Percentiles rank a stretch among this genome's conserved stretches.
These are phyloP conservation scores for Solanum chaucha DNA, from an alignment of 257 asterid genomes.

Conservation along the genomic window DNA sequence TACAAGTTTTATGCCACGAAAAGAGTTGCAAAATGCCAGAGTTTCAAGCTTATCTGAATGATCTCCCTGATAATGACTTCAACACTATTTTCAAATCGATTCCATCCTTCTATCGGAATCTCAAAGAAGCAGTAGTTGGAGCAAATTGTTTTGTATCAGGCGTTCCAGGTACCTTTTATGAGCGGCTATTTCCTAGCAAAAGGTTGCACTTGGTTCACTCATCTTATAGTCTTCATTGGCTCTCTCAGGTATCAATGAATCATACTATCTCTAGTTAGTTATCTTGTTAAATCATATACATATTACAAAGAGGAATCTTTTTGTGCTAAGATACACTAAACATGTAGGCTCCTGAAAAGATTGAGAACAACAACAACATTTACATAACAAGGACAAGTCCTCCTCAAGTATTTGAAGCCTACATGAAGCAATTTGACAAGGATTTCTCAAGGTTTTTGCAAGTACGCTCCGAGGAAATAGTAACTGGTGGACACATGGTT, in stretches of 20 bases:
- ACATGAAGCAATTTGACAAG: constrained; percentile 11
- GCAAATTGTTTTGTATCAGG: neutral
- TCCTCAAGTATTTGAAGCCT: constrained; percentile 15
- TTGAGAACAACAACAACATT: constrained; percentile 12
- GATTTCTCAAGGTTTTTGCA: constrained; percentile 22
- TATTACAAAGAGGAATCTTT: neutral
- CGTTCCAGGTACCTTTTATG: neutral
- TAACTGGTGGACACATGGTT: constrained; percentile 21
- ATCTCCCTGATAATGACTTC: neutral
- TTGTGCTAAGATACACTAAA: neutral
- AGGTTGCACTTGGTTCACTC: neutral
- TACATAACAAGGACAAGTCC: constrained; percentile 16
- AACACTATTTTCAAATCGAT: neutral
- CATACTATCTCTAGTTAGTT: neutral
- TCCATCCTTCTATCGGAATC: neutral
- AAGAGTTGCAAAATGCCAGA: neutral
- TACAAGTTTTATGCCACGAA: neutral
- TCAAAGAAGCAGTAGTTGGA: neutral
- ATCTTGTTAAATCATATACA: neutral
- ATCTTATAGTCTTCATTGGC: neutral
- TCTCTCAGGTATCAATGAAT: neutral
- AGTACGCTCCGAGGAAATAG: constrained; percentile 17
- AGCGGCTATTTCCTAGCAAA: neutral
- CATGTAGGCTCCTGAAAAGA: constrained; percentile 19
- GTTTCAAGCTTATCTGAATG: neutral